Percentiles rank a stretch among this genome's conserved stretches.
Conservation (phyloP, 2,329 filamentous ascomycete genomes). For the Fusarium circinatum region DNA sequence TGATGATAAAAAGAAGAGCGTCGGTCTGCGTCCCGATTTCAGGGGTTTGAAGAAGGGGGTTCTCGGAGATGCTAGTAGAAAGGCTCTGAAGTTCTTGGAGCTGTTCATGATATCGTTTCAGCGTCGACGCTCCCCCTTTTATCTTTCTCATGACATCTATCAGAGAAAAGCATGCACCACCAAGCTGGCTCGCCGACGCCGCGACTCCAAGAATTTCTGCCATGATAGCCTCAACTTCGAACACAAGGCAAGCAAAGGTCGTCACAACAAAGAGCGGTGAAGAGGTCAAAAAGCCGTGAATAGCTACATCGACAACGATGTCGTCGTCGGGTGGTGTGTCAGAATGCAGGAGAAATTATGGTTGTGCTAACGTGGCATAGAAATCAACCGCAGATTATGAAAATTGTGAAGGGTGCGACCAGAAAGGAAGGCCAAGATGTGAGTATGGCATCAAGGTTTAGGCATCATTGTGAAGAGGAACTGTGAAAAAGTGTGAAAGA, state of each 20-base stretch:
- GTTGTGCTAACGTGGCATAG: conserved; percentile 30
- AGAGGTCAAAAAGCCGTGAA: neutral
- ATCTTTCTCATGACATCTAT: conserved; percentile 36
- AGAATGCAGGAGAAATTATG: conserved; percentile 19
- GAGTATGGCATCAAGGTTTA: neutral
- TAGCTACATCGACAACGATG: neutral
- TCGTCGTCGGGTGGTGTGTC: neutral
- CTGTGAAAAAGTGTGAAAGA: neutral
- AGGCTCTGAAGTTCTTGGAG: conserved; percentile 34
- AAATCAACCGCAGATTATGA: neutral
- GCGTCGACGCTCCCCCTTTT: conserved; percentile 32
- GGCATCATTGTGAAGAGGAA: neutral
- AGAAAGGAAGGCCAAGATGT: neutral
- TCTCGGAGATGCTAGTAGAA: conserved; percentile 30
- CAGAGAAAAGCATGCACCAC: conserved; percentile 17
- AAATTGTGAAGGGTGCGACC: conserved; percentile 6
- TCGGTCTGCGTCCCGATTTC: conserved; percentile 26
- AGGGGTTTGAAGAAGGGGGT: conserved; percentile 38
- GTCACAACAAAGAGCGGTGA: conserved; percentile 19
- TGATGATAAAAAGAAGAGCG: conserved; percentile 22
- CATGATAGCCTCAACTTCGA: conserved; percentile 16
- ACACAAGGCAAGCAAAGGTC: neutral
- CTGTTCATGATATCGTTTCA: conserved; percentile 33
- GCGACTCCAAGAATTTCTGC: conserved; percentile 39
- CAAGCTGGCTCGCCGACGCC: conserved; percentile 34